phyloP scores from a whole-genome alignment of 768 basidiomycete genomes.

The Hirschioporus abietinus region DNA sequence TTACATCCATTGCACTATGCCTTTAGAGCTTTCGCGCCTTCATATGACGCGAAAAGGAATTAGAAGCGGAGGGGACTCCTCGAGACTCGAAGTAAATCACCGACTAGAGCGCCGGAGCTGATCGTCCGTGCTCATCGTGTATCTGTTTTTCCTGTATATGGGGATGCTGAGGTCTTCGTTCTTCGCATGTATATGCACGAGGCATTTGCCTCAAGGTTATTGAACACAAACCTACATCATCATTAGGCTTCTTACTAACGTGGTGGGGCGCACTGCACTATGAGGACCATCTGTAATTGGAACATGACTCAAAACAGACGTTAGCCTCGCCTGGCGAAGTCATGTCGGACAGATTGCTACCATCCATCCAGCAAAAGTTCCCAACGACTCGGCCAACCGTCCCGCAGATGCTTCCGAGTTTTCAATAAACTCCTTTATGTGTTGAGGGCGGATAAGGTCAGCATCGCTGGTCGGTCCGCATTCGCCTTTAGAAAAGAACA shows the following conservation, averaged over 20 bases:
- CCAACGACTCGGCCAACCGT: not conserved
- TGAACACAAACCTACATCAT: not conserved
- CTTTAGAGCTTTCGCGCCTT: not conserved
- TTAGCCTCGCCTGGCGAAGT: not conserved
- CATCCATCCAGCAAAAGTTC: not conserved
- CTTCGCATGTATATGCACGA: not conserved
- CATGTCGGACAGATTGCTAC: too few relatives aligned
- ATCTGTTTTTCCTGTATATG: not conserved
- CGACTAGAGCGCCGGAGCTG: not conserved
- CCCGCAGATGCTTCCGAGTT: not conserved
- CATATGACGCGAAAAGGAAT: not conserved
- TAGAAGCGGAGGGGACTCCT: not conserved
- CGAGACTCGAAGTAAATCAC: not conserved
- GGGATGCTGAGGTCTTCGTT: not conserved
- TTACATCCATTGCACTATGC: not conserved
- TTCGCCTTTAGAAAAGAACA: not conserved
- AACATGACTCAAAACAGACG: not conserved
- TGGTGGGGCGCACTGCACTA: not conserved
- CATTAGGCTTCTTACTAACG: not conserved
- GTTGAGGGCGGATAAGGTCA: not conserved
- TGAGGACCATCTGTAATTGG: not conserved
- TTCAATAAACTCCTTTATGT: not conserved
- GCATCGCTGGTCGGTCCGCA: not conserved
- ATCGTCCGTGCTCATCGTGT: not conserved
- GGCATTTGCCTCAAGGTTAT: not conserved